Evolutionary conservation across 2,329 filamentous ascomycete species (phyloP), one percentile per base, ranked within the genome.

Genomic region (Apiospora hydei): DNA sequence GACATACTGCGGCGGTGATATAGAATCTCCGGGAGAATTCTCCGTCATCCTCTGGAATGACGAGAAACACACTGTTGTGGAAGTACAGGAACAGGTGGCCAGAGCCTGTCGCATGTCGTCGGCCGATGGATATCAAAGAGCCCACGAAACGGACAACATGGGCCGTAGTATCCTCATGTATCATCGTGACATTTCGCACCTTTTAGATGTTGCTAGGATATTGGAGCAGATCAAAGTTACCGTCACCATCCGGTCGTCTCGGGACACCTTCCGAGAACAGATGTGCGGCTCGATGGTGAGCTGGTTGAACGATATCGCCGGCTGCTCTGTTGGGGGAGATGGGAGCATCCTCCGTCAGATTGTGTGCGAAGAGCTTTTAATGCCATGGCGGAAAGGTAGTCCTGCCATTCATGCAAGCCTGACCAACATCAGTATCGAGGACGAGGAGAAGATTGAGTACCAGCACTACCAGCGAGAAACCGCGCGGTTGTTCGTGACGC

Each of bases 221-320:
- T 93, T 99, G 75, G 96, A 99, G 82, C 92, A 97, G 73, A 98
- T 99, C 81, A 95, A 97, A 80, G 91, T 99, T 72, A 98, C 96
- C 0, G 94, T 98, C 68, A 99, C 96, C 0, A 95, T 99, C 73
- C 91, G 96, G 64, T 98, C 96, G 13, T 91, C 96, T 6, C 90
- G 97, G 77, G 96, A 99, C 82, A 98, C 95, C 0, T 99, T 98
- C 83, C 90, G 96, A 72, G 96, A 99, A 81, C 94, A 98, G 81
- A 99, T 99, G 97, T 98, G 95, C 77, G 95, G 94, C n/a, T 94
- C 95, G 21, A 96, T 99, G 73, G 93, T 99, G 70, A 95, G 98
- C 77, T 99, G 97, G 97, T 88, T 99, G 26, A 89, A 92, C 70
- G 97, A 99, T 81, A 97, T 99, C 77, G 90, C 95, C 10, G 95